Conservation (phyloP, 176 grass and related monocot genomes). For the Metroxylon sagu region DNA sequence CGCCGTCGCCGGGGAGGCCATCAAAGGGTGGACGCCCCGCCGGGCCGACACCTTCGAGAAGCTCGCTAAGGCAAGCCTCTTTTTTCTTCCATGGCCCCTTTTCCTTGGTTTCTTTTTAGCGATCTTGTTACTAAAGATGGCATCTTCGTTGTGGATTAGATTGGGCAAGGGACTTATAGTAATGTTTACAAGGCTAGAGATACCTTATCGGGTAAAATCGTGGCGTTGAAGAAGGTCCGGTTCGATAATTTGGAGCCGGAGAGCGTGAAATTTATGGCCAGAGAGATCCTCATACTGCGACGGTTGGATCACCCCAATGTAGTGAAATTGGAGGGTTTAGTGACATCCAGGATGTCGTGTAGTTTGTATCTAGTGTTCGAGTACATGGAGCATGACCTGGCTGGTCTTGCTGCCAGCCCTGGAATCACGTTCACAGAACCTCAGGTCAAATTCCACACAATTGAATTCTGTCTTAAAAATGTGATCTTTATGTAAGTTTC, state of each 20-base stretch:
- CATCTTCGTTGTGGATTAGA: neutral
- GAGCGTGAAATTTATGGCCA: constrained; percentile 21
- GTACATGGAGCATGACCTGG: constrained; percentile 18
- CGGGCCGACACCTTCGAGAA: constrained; percentile 14
- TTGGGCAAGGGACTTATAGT: constrained; percentile 18
- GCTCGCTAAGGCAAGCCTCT: constrained; percentile 4
- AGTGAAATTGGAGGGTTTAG: constrained; percentile 13
- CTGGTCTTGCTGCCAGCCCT: constrained; percentile 14
- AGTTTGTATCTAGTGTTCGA: constrained; percentile 18
- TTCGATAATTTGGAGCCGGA: constrained; percentile 20
- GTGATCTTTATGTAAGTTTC: neutral
- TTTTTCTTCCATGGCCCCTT: neutral
- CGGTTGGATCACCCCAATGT: constrained; percentile 17
- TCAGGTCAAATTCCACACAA: constrained; percentile 10
- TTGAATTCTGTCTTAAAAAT: neutral
- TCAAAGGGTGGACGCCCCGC: constrained; percentile 19
- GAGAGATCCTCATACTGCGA: constrained; percentile 17
- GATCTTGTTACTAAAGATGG: neutral
- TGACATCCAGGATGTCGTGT: constrained; percentile 18
- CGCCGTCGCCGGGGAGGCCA: constrained; percentile 14
- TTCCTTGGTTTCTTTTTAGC: neutral
- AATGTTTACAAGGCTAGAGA: constrained; percentile 23
- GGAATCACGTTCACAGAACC: constrained; percentile 9
- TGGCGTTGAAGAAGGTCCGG: constrained; percentile 19
- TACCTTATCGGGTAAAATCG: constrained; percentile 7